These are phyloP conservation scores for Peterozyma xylosa DNA, from an alignment of 805 yeast species.

Conservation along the genomic window DNA sequence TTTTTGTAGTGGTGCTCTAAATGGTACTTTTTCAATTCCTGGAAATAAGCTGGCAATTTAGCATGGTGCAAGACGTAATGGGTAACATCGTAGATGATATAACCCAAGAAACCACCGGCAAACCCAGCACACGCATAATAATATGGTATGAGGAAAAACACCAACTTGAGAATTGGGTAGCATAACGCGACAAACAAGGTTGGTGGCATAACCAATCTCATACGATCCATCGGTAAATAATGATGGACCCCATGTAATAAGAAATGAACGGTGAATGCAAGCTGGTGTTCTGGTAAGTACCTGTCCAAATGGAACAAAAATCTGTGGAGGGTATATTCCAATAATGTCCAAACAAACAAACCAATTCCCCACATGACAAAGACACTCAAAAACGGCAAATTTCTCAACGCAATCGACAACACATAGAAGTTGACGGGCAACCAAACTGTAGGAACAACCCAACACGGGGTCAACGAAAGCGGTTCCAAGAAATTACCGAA, in stretches of 20 bases:
- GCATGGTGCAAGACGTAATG: constrained; percentile 93
- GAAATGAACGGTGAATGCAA: constrained; percentile 79
- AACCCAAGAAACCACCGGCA: constrained; percentile 95
- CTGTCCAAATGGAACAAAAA: constrained; percentile 89
- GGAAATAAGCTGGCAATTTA: constrained; percentile 67
- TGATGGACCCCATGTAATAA: constrained; percentile 94
- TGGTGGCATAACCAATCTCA: constrained; percentile 95
- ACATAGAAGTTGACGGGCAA: constrained; percentile 68
- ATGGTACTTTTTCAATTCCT: constrained; percentile 80
- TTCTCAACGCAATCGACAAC: constrained; percentile 48
- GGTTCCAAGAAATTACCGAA: constrained; percentile 96
- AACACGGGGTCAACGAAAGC: constrained; percentile 88
- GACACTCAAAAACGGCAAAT: constrained; percentile 39
- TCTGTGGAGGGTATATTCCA: constrained; percentile 85
- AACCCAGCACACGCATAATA: constrained; percentile 86
- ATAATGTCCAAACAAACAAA: constrained; percentile 85
- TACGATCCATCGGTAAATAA: constrained; percentile 92
- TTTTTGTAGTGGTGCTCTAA: constrained; percentile 97
- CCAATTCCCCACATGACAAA: constrained; percentile 66
- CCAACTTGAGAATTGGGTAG: constrained; percentile 73
- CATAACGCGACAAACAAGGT: constrained; percentile 66
- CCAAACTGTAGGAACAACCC: constrained; percentile 84
- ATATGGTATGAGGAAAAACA: constrained; percentile 71
- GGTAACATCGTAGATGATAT: constrained; percentile 85
- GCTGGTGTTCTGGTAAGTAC: constrained; percentile 72